These are phyloP conservation scores for Ophiostoma perfectum DNA, from an alignment of 2,329 filamentous ascomycete species.

Conservation along the genomic window DNA sequence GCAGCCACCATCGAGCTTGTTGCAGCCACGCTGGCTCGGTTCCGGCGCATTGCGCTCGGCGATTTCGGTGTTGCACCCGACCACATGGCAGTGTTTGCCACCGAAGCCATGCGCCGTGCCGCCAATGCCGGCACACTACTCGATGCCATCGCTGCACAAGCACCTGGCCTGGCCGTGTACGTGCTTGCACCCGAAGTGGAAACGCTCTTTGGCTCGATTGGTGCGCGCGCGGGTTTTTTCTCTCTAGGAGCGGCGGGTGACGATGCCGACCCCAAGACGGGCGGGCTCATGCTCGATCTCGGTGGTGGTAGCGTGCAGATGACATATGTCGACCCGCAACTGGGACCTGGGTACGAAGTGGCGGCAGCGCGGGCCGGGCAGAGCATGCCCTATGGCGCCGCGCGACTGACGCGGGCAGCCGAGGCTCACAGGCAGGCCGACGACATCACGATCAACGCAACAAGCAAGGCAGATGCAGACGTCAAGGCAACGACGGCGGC, in stretches of 20 bases:
- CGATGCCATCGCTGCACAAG: constrained; percentile 54
- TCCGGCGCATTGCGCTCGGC: constrained; percentile 62
- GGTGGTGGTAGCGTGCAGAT: constrained; percentile 68
- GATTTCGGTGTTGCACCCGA: constrained; percentile 59
- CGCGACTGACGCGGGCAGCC: constrained; percentile 46
- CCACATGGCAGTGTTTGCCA: constrained; percentile 73
- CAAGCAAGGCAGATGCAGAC: neutral
- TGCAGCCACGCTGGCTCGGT: constrained; percentile 60
- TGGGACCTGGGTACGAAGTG: constrained; percentile 42
- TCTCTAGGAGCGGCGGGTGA: constrained; percentile 39
- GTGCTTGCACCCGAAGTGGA: constrained; percentile 75
- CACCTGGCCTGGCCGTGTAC: constrained; percentile 61
- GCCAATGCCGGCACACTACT: constrained; percentile 67
- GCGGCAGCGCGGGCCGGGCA: constrained; percentile 50
- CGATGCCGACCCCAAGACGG: constrained; percentile 36
- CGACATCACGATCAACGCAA: neutral
- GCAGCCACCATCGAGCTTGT: constrained; percentile 59
- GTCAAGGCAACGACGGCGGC: constrained; percentile 38
- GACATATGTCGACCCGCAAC: constrained; percentile 53
- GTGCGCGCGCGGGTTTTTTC: constrained; percentile 69
- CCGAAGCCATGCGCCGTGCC: constrained; percentile 80
- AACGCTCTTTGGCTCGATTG: constrained; percentile 75
- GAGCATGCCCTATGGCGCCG: constrained; percentile 58
- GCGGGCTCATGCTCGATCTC: constrained; percentile 73
- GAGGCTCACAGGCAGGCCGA: neutral